Evolutionary conservation across 169 alveolate genomes (phyloP).

Genomic region (Plasmodium yoelii): DNA sequence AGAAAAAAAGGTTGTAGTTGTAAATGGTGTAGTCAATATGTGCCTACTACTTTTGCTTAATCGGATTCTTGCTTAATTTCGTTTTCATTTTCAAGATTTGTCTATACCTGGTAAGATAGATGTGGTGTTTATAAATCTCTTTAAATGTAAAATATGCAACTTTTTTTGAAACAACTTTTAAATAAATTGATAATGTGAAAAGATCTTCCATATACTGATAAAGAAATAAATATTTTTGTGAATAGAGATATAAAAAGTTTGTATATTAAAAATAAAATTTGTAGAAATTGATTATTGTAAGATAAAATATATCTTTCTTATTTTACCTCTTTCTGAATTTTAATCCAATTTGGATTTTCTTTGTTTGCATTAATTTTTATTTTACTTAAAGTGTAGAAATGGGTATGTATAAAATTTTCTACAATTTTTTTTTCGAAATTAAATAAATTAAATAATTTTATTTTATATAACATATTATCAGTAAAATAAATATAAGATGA

Average conservation of each 20-base stretch:
- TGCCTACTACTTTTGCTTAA: no score
- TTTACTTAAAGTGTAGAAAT: conserved; percentile 4
- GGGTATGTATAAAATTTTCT: background rate
- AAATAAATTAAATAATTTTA: conserved; percentile 31
- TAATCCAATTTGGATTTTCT: background rate
- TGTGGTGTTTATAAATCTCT: conserved; percentile 15
- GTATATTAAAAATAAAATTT: no score
- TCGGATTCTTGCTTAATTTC: no score
- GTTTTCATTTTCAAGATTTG: no score
- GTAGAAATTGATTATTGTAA: no score
- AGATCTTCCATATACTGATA: conserved; percentile 19
- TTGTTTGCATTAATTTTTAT: background rate
- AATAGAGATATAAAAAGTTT: no score
- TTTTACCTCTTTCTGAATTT: conserved; percentile 40
- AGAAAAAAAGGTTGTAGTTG: no score
- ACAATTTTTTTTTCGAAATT: conserved; percentile 38
- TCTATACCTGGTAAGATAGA: conserved; percentile 19
- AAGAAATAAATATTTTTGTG: background rate
- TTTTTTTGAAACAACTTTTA: conserved; percentile 50
- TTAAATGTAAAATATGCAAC: conserved; percentile 30
- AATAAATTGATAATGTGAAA: conserved; percentile 4
- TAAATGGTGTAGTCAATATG: no score
- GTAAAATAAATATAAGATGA: conserved; percentile 34
- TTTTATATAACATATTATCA: conserved; percentile 11
- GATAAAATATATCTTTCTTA: background rate